Conservation (phyloP, 345 rosid species). For the Eutrema japonicum region DNA sequence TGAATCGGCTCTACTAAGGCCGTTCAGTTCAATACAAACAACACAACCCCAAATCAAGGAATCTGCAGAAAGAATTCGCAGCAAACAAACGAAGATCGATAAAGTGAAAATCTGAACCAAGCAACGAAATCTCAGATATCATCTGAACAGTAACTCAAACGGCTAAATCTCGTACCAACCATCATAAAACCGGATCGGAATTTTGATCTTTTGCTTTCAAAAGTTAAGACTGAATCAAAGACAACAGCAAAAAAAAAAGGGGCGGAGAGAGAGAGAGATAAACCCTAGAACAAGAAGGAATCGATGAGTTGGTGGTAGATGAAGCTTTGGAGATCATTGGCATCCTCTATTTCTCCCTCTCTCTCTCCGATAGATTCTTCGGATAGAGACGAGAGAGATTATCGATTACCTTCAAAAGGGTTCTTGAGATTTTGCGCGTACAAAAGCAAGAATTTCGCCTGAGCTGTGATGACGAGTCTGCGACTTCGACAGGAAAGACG, state of each 20-base stretch:
- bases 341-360: constrained; percentile 50
- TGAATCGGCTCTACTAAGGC: constrained; percentile 8
- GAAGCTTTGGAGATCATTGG: constrained; percentile 81
- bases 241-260: not conserved
- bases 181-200: constrained; percentile 32
- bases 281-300: constrained; percentile 72
- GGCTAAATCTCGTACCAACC: constrained; percentile 32
- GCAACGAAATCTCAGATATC: not conserved
- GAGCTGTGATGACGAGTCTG: constrained; percentile 48
- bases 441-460: constrained; percentile 23
- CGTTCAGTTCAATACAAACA: constrained; percentile 17
- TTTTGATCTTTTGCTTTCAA: not conserved
- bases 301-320: constrained; percentile 68
- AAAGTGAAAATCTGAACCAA: not conserved
- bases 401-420: constrained; percentile 21
- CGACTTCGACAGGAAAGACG: constrained; percentile 47
- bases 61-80: not conserved
- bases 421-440: constrained; percentile 19
- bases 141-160: constrained; percentile 10
- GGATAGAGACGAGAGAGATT: constrained; percentile 29
- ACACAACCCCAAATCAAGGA: not conserved
- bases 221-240: not conserved
- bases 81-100: constrained; percentile 25
- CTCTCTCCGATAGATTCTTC: constrained; percentile 28
- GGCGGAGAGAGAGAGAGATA: constrained; percentile 22